Evolutionary conservation across 2,329 filamentous ascomycete genomes (phyloP).

Genomic region (Colletotrichum nymphaeae): DNA sequence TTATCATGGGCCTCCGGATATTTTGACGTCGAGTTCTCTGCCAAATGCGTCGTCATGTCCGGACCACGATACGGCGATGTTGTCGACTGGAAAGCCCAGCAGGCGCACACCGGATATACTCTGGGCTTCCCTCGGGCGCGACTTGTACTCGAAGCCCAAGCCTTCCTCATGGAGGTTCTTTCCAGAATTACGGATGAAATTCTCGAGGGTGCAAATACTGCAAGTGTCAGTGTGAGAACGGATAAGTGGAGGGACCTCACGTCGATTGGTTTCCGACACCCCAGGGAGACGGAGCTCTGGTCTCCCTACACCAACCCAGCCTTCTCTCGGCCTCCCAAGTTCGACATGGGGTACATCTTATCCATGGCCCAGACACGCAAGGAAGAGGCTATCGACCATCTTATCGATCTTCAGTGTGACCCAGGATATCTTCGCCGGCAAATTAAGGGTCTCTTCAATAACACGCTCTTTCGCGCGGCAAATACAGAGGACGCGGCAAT

Average conservation of each 20-base stretch:
- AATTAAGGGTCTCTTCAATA: background rate
- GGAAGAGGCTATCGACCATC: background rate
- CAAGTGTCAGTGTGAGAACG: background rate
- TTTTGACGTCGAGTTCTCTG: background rate
- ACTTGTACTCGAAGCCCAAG: background rate
- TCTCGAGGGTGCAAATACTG: background rate
- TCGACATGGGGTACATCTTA: background rate
- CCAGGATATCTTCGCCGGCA: background rate
- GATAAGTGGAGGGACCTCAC: background rate
- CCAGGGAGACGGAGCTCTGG: background rate
- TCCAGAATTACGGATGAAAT: background rate
- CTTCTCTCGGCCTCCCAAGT: background rate
- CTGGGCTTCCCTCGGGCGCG: background rate
- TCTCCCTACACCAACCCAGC: background rate
- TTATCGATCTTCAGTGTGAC: background rate
- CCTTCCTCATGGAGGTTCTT: background rate
- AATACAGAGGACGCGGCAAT: rapidly evolving
- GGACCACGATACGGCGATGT: background rate
- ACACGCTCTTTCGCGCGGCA: background rate
- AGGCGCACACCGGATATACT: background rate
- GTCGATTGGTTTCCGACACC: background rate
- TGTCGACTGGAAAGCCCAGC: background rate
- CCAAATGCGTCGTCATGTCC: background rate
- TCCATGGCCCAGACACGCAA: background rate
- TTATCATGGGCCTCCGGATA: background rate